Evolutionary conservation across 2,329 filamentous ascomycete genomes (phyloP), one percentile per base, ranked within the genome.

Genomic region (Aspergillus sp.): DNA sequence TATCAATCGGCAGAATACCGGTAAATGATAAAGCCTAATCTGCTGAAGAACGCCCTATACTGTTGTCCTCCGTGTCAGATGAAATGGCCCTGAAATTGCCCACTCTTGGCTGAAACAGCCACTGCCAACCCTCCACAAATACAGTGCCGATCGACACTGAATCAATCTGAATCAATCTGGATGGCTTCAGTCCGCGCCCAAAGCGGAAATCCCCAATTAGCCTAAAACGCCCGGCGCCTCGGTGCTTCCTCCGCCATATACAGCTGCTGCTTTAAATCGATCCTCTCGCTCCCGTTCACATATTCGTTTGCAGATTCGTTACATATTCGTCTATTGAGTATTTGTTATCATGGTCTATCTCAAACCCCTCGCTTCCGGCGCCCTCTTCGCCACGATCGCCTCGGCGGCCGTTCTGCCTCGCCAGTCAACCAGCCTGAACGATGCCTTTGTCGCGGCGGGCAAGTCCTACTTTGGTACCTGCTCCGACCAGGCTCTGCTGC

Each of bases 401-500:
- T 54, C 55, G 19, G 34, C 58, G 7, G 51, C 40, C 11, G 49
- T 33, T 8, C 22, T 54, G 5, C 27, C 30, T 41, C 62, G 61
- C 15, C 63, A 63, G 51, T 59, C 65, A 7, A 56, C 55, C 55
- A 83, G 82, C 72, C 77, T 88, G 60, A 55, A 65, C 17, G 80
- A 87, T 68, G 69, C 70, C 54, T 83, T 88, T 74, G 82, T 83
- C 68, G 80, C 81, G 57, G 81, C 83, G 65, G 86, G 86, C 61
- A 89, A 89, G 76, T 78, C 82, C 62, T 90, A 89, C 74, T 84
- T 82, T 55, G 88, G 87, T 62, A 81, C 80, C 13, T 83, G 86
- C 67, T 77, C 68, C 6, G 81, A 86, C 68, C 79, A 78, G 58
- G 68, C 70, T 13, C 79, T 76, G 6, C 74, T 90, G 47, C 83